These are phyloP conservation scores for Pterulicium gracile DNA, from an alignment of 1,284 basidiomycete species.

Conservation along the genomic window DNA sequence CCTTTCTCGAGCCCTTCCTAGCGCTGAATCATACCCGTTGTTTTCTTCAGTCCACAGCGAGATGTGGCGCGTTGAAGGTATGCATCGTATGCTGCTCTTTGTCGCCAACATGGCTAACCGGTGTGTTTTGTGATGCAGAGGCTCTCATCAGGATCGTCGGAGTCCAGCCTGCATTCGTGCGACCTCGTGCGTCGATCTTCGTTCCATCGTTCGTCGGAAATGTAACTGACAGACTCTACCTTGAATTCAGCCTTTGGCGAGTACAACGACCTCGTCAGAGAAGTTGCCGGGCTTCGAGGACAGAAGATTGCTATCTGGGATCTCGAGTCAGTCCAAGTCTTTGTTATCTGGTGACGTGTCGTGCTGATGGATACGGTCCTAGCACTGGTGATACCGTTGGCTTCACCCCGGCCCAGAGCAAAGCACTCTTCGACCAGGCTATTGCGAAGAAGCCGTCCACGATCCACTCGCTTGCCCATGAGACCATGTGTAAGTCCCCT, in stretches of 20 bases:
- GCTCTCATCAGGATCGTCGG: neutral
- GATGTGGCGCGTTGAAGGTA: neutral
- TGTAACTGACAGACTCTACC: too few relatives aligned
- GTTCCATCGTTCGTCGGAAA: neutral
- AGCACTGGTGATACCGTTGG: neutral
- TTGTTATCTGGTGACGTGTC: too few relatives aligned
- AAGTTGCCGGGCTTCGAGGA: constrained; percentile 28
- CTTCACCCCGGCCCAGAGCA: neutral
- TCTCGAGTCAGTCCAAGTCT: constrained; percentile 8
- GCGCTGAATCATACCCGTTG: constrained; percentile 14
- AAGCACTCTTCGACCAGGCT: neutral
- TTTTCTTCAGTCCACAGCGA: neutral
- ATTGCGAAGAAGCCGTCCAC: neutral
- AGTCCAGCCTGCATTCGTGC: neutral
- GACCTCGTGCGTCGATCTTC: neutral
- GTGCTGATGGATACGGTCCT: too few relatives aligned
- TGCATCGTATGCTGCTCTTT: neutral
- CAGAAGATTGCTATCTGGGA: constrained; percentile 31
- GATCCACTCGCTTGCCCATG: neutral
- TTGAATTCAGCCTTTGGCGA: constrained; percentile 29
- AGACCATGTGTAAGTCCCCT: neutral
- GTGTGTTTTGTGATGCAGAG: constrained; percentile 9
- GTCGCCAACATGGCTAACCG: too few relatives aligned
- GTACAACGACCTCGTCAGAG: constrained; percentile 36
- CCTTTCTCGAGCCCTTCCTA: neutral